Base-by-base conservation (phyloP, 345 rosid genomes). In the Eucalyptus fibrosa region DNA sequence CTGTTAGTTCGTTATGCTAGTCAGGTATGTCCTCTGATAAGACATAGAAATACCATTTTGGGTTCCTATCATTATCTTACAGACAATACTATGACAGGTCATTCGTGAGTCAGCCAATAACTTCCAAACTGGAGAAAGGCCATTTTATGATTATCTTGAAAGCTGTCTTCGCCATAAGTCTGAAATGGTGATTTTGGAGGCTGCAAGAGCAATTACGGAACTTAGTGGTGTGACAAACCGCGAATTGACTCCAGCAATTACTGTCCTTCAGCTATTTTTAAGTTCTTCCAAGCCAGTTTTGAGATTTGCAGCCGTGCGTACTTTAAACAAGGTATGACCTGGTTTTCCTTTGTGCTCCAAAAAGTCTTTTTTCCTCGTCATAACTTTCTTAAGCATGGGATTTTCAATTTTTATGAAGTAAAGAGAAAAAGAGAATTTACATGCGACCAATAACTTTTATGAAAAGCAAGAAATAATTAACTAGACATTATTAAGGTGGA, bases 121-220 rank as follows among this genome's bases (percentile, higher is more conserved):
- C 91, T 91, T 94, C 67, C 99, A 97, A 92, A 90, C 96, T 17
- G 99, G 97, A 81, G 99, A 97, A 90, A 96, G 99, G 90, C 99
- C 99, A 14, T 97, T 97, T 91, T 97, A 95, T 94, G 99, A 97
- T 86, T 97, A 95, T 94, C 95, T 97, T 90, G 99, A 97, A 94
- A 93, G 98, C 90, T 97, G 99, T 92, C 94, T 97, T 88, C 99
- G 99, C 92, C 99, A 97, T 87, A 97, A 97, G 92, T 97, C 99
- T 62, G 99, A 97, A 95, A 97, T 97, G 99, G 99, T 97, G 89
- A 96, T 97, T 89, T 96, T 97, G 92, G 99, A 97, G 95, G 98
- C 99, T 90, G 99, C 99, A 89, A 96, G 99, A 92, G 99, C 99
- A n/a, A 97, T 97, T 90, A 97, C 99, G 9, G 99, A 95, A 95